A percentile compares a stretch with the other conserved stretches of the same genome.
phyloP scores from a whole-genome alignment of 169 alveolate species.

The Cryptosporidium viatorum region DNA sequence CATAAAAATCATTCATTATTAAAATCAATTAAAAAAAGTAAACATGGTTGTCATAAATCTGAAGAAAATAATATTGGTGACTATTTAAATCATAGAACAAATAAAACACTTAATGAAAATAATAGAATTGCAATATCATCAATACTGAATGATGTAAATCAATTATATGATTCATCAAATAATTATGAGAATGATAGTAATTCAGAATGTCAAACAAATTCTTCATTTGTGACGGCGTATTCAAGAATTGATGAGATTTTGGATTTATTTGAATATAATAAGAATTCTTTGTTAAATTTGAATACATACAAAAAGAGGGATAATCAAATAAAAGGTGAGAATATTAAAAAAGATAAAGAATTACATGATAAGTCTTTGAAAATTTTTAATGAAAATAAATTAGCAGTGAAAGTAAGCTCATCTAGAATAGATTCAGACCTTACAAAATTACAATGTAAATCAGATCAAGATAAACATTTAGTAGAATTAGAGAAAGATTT shows the following conservation, averaged over 20 bases:
- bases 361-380: neutral
- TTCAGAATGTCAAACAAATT: slow-evolving; percentile 62
- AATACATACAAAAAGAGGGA: neutral
- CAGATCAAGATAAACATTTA: neutral
- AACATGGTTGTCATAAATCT: neutral
- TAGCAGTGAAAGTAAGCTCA: neutral
- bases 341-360: neutral
- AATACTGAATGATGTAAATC: neutral
- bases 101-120: neutral
- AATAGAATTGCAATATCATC: neutral
- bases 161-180: neutral
- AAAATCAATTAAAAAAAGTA: neutral
- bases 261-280: slow-evolving; percentile 12
- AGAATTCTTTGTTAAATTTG: neutral
- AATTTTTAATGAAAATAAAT: neutral
- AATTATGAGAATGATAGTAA: slow-evolving; percentile 6
- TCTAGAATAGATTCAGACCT: neutral
- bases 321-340: neutral
- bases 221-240: slow-evolving; percentile 49
- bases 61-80: neutral
- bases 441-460: neutral
- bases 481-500: neutral
- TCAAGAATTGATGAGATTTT: slow-evolving; percentile 16
- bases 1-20: neutral
- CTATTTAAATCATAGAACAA: neutral